Evolutionary conservation across 1,284 basidiomycete species (phyloP), one percentile per base, ranked within the genome.

Genomic region (Ceratobasidium papillatum): DNA sequence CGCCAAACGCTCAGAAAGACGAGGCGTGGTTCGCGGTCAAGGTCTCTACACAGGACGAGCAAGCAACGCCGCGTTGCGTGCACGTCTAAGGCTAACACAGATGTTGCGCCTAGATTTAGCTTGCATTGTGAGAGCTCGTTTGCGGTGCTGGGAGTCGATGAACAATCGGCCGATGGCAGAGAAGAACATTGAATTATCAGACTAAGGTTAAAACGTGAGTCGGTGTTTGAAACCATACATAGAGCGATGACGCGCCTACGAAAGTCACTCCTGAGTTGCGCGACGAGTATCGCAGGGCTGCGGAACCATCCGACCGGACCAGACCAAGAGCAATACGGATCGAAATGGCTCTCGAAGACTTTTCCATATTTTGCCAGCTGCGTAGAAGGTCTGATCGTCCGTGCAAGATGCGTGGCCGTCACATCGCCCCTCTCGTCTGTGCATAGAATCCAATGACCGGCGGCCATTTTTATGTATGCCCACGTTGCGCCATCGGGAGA

Each of bases 261-360:
- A 61, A 59, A 56, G 43, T 71, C 56, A 12, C 56, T 51, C 25
- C 49, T 34, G 41, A 71, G 68, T 19, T 71, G 68, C 34, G 56
- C 54, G 38, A 45, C 61, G 54, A 71, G 68, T 56, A 71, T 27
- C 14, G 68, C 56, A 17, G 54, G 54, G 34, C 38, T n/a, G 36
- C 30, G 68, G 43, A 71, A 71, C 68, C 68, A 71, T 32, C 45
- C 43, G 32, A 71, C 56, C 17, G 56, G 54, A 49, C 68, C 56
- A 61, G 36, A 45, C 68, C 68, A 71, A 47, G 30, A 41, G 45
- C 54, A 56, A 61, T 62, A 59, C 22, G 41, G 68, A 45, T 47
- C 30, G n/a, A 71, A 45, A n/a, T 36, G 2, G n/a, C 36, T 36
- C 22, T 59, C 54, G 19, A 47, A 34, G 68, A 71, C 30, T 14